Evolutionary conservation across 768 basidiomycete species (phyloP), one percentile per base, ranked within the genome.

Genomic region (Pulveroboletus frians): DNA sequence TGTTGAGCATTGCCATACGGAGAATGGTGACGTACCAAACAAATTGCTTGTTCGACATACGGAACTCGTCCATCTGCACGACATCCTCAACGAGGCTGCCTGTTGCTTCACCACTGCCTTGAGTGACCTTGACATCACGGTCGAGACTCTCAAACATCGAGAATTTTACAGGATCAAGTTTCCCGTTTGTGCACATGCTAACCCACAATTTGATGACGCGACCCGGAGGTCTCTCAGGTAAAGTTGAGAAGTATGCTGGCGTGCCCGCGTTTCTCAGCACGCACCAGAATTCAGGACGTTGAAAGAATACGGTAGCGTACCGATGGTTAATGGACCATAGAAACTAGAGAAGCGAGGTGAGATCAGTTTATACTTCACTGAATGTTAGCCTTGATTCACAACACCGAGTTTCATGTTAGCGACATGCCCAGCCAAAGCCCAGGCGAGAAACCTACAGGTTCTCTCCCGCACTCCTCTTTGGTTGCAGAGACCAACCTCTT

Each of bases 41-140:
- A 61, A 90, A 80, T 32, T 62, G 69, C 61, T 90, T 88, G 3
- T 66, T 56, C 5, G 54, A 39, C 18, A 90, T 64, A 1, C 73
- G 72, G 59, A 89, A 89, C 6, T 76, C 76, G 11, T 79, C 84
- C 78, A 93, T 78, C 39, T 67, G 61, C n/a, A 92, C 85, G n/a
- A 75, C 79, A 40, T 93, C 91, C 47, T 68, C 45, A 0, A 68
- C 76, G 2, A 88, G 58, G 1, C 61, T 58, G 4, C 81, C 81
- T 15, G 48, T 53, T 1, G 76, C 80, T 7, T 61, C 52, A 6
- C 78, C 81, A 31, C 66, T 73, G 15, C 75, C 76, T 50, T 79
- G 79, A 11, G 63, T 67, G 47, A 78, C 69, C 4, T 46, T 42
- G 56, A 79, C 78, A 4, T 50, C 17, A 3, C 46, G 58, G 5